These are phyloP conservation scores for Carex littledalei DNA, from an alignment of 176 grass and related monocot genomes.

Conservation along the genomic window DNA sequence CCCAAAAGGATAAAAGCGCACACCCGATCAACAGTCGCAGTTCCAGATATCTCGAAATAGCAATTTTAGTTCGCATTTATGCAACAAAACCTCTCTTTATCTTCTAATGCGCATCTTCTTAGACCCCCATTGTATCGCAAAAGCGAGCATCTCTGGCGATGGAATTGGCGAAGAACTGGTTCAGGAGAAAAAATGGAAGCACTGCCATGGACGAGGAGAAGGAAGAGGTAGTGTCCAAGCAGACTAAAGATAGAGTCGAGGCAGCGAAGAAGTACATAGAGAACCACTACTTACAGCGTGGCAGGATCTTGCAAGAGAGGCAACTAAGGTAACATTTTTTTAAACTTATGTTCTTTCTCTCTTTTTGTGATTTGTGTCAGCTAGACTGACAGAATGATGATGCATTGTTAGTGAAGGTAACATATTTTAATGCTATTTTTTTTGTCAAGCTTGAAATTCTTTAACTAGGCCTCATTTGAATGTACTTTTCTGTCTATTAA, in stretches of 20 bases:
- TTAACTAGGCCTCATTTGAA: neutral
- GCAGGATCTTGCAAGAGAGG: conserved; percentile 63
- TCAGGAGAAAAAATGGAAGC: conserved; percentile 5
- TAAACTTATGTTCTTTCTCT: neutral
- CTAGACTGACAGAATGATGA: no score
- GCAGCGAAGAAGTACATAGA: conserved; percentile 89
- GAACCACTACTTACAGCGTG: conserved; percentile 67
- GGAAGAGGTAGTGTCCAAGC: conserved; percentile 41
- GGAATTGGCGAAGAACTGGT: conserved; percentile 22
- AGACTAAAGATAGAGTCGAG: conserved; percentile 70
- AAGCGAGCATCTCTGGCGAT: neutral
- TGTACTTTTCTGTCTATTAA: neutral
- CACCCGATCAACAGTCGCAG: neutral
- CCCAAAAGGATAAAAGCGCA: neutral
- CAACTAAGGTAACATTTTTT: conserved; percentile 39
- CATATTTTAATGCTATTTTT: neutral
- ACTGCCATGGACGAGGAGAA: neutral
- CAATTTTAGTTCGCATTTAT: neutral
- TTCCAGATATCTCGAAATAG: conserved; percentile 6
- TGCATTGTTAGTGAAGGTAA: no score
- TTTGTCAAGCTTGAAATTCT: conserved; percentile 1
- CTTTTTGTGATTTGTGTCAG: neutral
- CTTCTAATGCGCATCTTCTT: neutral
- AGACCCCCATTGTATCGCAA: neutral
- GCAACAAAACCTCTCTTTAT: neutral